Evolutionary conservation across 306 rosid genomes (phyloP).

Genomic region (Inga leiocalycina): DNA sequence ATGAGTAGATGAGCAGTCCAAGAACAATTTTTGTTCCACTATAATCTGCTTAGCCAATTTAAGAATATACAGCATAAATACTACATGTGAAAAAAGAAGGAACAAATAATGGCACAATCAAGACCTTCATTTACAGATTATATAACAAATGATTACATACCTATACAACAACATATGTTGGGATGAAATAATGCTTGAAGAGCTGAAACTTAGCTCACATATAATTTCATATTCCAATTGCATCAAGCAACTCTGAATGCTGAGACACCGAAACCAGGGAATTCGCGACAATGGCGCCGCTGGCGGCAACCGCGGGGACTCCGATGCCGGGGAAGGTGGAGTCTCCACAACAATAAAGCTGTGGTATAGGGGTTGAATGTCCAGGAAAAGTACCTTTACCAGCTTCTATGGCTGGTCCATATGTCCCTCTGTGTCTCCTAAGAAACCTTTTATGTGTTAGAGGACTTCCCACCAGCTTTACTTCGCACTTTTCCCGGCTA

Average conservation of each 20-base stretch:
- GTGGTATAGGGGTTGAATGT: constrained; percentile 73
- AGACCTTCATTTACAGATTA: background rate
- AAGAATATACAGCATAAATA: background rate
- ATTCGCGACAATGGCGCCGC: constrained; percentile 96
- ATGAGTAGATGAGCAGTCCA: background rate
- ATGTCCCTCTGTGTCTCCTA: constrained; percentile 66
- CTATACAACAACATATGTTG: constrained; percentile 6
- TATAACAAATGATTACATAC: background rate
- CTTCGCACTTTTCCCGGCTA: constrained; percentile 82
- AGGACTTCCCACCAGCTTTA: constrained; percentile 82
- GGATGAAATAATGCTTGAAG: background rate
- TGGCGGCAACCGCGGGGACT: constrained; percentile 96
- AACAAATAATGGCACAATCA: background rate
- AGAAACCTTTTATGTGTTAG: constrained; percentile 83
- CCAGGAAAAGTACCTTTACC: constrained; percentile 73
- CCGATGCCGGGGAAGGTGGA: constrained; percentile 98
- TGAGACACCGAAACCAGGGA: constrained; percentile 79
- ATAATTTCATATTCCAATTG: constrained; percentile 73
- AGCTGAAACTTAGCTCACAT: background rate
- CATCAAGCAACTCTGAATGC: constrained; percentile 86
- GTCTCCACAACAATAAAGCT: constrained; percentile 86
- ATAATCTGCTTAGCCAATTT: background rate
- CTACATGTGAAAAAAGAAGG: background rate
- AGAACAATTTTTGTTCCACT: background rate
- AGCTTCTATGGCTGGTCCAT: constrained; percentile 83